Conservation (phyloP, 345 rosid species). For the Brassica juncea region DNA sequence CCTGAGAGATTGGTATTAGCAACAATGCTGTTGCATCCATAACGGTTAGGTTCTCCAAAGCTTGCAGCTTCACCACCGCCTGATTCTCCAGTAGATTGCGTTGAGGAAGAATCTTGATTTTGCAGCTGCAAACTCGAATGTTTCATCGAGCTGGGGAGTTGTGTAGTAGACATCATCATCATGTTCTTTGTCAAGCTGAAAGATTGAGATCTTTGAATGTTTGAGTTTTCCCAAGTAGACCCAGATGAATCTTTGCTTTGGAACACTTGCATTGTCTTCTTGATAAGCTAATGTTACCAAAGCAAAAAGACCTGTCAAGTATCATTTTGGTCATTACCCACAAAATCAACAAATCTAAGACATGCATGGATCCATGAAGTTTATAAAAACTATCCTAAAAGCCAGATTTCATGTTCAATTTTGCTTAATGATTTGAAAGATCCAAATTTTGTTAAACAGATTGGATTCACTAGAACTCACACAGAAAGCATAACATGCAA, state of each 20-base stretch:
- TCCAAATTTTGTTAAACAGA: neutral
- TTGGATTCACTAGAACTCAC: neutral
- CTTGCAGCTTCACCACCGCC: conserved; percentile 51
- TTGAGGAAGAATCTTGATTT: conserved; percentile 61
- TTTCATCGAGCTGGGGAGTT: conserved; percentile 39
- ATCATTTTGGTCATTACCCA: conserved; percentile 11
- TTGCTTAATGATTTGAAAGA: conserved; percentile 4
- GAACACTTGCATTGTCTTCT: conserved; percentile 43
- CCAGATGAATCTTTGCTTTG: conserved; percentile 11
- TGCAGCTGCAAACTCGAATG: conserved; percentile 46
- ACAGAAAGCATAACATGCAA: conserved; percentile 35
- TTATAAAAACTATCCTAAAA: neutral
- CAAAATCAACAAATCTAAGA: conserved; percentile 15
- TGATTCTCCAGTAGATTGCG: conserved; percentile 72
- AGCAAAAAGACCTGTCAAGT: conserved; percentile 13
- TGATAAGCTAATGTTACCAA: conserved; percentile 24
- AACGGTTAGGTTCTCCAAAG: conserved; percentile 45
- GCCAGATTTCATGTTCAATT: conserved; percentile 9
- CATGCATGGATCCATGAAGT: neutral
- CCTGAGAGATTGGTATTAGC: conserved; percentile 37
- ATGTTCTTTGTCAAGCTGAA: conserved; percentile 27
- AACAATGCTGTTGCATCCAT: neutral
- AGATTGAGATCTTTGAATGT: conserved; percentile 30
- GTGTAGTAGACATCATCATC: conserved; percentile 40
- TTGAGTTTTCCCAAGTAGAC: conserved; percentile 21